Evolutionary conservation across 2,329 filamentous ascomycete species (phyloP), one percentile per base, ranked within the genome.

Genomic region (Cytospora schulzeri): DNA sequence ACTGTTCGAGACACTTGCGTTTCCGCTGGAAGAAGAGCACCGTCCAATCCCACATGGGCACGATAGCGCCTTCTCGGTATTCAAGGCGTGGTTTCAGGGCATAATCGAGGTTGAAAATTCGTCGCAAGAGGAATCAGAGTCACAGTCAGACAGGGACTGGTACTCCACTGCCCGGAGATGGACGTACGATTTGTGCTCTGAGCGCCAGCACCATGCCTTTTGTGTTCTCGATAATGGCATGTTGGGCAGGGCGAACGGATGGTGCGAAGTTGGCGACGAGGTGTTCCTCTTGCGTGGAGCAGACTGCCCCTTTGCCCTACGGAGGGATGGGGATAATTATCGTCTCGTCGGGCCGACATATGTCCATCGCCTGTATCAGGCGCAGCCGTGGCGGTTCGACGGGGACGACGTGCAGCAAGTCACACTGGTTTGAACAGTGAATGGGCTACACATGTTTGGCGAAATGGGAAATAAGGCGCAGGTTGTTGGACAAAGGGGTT

Each of bases 281-380:
- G 6, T 61, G 14, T 55, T 48, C 11, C 26, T 55, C 2, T 31
- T 55, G 7, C 59, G 50, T 5, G 35, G 51, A 1, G 31, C 51
- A 2, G 35, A 61, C 26, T 45, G 35, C 22, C 51, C 51, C 9
- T 61, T 61, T 2, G 38, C 55, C 9, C 38, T 55, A 28, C 51
- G 59, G 15, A 31, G 33, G 28, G n/a, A 29, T 4, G 59, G 12
- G 14, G n/a, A 26, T 11, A 17, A 50, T 7, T 55, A 55, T 26
- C 51, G 59, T 55, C 59, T 55, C 1, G n/a, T 55, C 9, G 51
- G 59, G 51, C 59, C 59, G 50, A 24, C 51, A 24, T 26, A 54
- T n/a, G 59, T 35, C 24, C 51, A 48, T 33, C 51, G 35, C 8
- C 19, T 61, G n/a, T 33, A 55, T 28, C 51, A 55, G 35, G 17